Evolutionary conservation across 352 stramenopile species (phyloP).

Genomic region (Globisporangium spiculum): DNA sequence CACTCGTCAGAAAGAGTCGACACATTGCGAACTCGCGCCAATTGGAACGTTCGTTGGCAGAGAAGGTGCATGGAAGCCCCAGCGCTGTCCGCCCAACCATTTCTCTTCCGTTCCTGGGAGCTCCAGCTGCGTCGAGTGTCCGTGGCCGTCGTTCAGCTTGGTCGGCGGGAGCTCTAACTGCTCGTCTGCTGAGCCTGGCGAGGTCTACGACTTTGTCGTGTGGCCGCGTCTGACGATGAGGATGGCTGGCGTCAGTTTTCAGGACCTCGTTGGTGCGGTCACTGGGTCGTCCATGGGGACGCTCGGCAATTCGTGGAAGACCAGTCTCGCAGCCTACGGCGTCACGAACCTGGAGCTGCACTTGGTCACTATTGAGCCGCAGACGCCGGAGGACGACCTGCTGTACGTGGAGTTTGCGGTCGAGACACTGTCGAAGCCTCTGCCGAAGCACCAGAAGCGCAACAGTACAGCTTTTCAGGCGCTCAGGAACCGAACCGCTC

Average conservation of each 20-base stretch:
- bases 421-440: not conserved
- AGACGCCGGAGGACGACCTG: slow-evolving; percentile 10
- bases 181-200: not conserved
- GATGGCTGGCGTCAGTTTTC: slow-evolving; percentile 11
- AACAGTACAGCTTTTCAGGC: slow-evolving; percentile 7
- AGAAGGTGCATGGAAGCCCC: slow-evolving; percentile 7
- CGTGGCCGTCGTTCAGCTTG: slow-evolving; percentile 18
- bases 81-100: slow-evolving; percentile 11
- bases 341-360: slow-evolving; percentile 9
- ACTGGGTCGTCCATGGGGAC: not conserved
- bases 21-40: slow-evolving; percentile 5
- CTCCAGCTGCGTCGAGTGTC: slow-evolving; percentile 5
- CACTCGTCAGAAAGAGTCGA: not conserved
- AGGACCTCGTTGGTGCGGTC: not conserved
- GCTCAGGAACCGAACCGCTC: slow-evolving; percentile 1
- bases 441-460: slow-evolving; percentile 12
- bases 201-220: slow-evolving; percentile 16
- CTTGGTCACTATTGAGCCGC: slow-evolving; percentile 9
- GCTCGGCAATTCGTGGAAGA: not conserved
- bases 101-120: not conserved
- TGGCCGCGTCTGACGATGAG: slow-evolving; percentile 15
- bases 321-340: slow-evolving; percentile 8
- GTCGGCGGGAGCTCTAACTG: slow-evolving; percentile 3
- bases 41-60: slow-evolving; percentile 1
- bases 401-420: slow-evolving; percentile 9